A percentile compares a stretch with the other conserved stretches of the same genome.
Conservation (phyloP, 2,329 filamentous ascomycete genomes). For the Calonectria ilicicola region DNA sequence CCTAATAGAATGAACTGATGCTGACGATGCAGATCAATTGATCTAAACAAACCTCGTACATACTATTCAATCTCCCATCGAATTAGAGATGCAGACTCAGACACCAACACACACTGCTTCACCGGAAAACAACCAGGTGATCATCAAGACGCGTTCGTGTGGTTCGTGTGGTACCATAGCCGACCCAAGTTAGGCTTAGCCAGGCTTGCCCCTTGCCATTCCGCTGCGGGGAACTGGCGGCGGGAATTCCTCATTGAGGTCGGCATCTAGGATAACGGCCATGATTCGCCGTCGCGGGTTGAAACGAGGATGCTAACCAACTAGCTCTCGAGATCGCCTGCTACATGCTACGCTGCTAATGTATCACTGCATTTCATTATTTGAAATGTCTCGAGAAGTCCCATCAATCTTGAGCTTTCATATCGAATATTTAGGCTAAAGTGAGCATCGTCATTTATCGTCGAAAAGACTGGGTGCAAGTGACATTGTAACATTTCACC, state of each 20-base stretch:
- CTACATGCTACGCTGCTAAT: too few species aligned
- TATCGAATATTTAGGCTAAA: too few species aligned
- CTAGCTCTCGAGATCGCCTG: too few species aligned
- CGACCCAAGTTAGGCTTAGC: slow-evolving; percentile 7
- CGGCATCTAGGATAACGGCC: background rate
- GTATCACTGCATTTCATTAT: too few species aligned
- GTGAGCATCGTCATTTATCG: too few species aligned
- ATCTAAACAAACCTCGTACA: background rate
- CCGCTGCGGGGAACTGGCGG: background rate
- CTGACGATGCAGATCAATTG: background rate
- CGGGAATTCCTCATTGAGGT: background rate
- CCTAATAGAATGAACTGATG: background rate
- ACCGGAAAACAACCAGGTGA: background rate
- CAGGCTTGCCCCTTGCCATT: background rate
- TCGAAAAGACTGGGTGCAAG: too few species aligned
- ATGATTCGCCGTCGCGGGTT: background rate
- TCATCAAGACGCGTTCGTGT: background rate
- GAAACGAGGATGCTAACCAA: too few species aligned
- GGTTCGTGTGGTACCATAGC: background rate
- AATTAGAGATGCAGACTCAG: background rate
- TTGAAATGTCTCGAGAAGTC: too few species aligned
- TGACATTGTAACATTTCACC: too few species aligned
- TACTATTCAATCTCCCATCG: background rate
- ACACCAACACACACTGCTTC: background rate
- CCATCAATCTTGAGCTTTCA: too few species aligned